Evolutionary conservation across 1,139 yeast species (phyloP).

Genomic region (Pichia sp.): DNA sequence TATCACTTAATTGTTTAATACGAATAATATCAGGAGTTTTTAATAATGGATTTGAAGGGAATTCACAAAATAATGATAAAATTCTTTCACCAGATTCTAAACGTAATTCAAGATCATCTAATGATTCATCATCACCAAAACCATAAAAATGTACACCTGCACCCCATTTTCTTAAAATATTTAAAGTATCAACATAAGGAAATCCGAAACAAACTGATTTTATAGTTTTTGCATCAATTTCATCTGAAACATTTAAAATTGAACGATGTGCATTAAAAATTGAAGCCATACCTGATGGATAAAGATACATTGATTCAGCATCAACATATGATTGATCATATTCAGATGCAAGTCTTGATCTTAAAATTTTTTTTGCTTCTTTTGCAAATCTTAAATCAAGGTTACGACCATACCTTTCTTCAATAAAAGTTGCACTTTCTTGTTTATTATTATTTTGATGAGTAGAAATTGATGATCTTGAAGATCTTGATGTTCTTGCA

Average conservation of each 20-base stretch:
- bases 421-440: slow-evolving; percentile 67
- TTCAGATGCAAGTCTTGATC: slow-evolving; percentile 69
- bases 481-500: slow-evolving; percentile 23
- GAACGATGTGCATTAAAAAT: slow-evolving; percentile 79
- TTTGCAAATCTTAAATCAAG: slow-evolving; percentile 69
- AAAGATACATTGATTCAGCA: slow-evolving; percentile 67
- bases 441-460: slow-evolving; percentile 25
- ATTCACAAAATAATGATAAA: slow-evolving; percentile 75
- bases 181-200: slow-evolving; percentile 89
- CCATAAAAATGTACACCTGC: slow-evolving; percentile 83
- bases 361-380: slow-evolving; percentile 69
- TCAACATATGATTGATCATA: slow-evolving; percentile 32
- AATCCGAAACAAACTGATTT: slow-evolving; percentile 91
- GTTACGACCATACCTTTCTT: slow-evolving; percentile 86
- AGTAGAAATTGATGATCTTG: slow-evolving; percentile 13
- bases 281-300: slow-evolving; percentile 90
- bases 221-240: slow-evolving; percentile 30
- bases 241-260: slow-evolving; percentile 32
- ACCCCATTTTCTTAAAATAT: slow-evolving; percentile 81
- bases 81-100: slow-evolving; percentile 62
- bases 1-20: slow-evolving; percentile 58
- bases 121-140: slow-evolving; percentile 67
- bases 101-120: slow-evolving; percentile 55
- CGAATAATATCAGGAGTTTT: slow-evolving; percentile 71
- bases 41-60: slow-evolving; percentile 87